These are phyloP conservation scores for Basidioascus undulatus DNA, from an alignment of 768 basidiomycete genomes.

Conservation along the genomic window DNA sequence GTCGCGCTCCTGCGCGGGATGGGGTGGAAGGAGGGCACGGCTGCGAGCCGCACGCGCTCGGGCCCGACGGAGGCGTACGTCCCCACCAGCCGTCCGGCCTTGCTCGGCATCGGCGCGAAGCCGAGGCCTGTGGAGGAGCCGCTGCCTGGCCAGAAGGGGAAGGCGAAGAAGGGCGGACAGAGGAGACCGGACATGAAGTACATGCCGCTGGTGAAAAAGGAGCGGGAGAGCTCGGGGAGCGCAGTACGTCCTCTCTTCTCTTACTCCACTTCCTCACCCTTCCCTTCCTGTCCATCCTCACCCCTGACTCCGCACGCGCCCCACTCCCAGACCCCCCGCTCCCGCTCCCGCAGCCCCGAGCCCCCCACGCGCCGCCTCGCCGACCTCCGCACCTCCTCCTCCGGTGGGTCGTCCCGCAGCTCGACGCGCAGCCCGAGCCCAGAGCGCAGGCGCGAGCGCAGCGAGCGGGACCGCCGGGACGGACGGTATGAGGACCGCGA, in stretches of 20 bases:
- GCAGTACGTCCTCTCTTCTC: neutral
- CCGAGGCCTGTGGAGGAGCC: slow-evolving; percentile 48
- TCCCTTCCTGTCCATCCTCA: too few species aligned
- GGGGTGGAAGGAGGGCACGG: slow-evolving; percentile 76
- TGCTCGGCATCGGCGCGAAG: slow-evolving; percentile 86
- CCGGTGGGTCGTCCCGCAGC: slow-evolving; percentile 24
- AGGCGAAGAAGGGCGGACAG: slow-evolving; percentile 19
- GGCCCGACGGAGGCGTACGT: slow-evolving; percentile 53
- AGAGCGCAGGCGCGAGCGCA: slow-evolving; percentile 13
- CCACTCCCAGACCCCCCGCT: slow-evolving; percentile 7
- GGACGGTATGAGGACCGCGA: slow-evolving; percentile 17
- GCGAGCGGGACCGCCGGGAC: slow-evolving; percentile 17
- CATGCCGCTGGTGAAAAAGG: slow-evolving; percentile 54
- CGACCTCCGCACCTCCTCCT: slow-evolving; percentile 20
- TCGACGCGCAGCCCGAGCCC: slow-evolving; percentile 9
- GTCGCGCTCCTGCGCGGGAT: slow-evolving; percentile 80
- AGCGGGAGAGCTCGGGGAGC: slow-evolving; percentile 22
- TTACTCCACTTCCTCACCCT: slow-evolving; percentile 1
- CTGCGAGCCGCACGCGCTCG: slow-evolving; percentile 33
- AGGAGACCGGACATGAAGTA: slow-evolving; percentile 43
- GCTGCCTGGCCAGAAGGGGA: slow-evolving; percentile 17
- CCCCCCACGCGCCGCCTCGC: too few species aligned
- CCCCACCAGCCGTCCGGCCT: slow-evolving; percentile 54
- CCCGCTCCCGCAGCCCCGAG: slow-evolving; percentile 20
- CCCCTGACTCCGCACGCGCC: neutral